A percentile compares a stretch with the other conserved stretches of the same genome.
Conservation (phyloP, 805 yeast genomes). For the Metschnikowia cubensis region DNA sequence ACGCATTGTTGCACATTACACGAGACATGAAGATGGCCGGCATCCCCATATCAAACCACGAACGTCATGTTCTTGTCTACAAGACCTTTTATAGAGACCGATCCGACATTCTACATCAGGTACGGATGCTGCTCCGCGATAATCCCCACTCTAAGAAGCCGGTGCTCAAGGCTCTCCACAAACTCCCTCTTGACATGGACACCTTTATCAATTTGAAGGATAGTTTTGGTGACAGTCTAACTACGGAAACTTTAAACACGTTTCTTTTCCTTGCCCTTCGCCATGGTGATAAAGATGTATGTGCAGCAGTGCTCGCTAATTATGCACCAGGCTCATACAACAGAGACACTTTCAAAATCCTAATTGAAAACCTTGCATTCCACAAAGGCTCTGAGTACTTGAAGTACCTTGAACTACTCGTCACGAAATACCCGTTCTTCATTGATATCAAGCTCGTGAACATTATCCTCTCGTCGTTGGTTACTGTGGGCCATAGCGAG, state of each 20-base stretch:
- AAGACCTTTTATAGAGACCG: constrained; percentile 32
- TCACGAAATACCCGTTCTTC: constrained; percentile 3
- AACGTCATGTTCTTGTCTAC: constrained; percentile 28
- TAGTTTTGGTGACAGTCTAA: constrained; percentile 11
- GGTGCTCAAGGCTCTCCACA: neutral
- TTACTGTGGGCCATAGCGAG: constrained; percentile 6
- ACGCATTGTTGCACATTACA: constrained; percentile 22
- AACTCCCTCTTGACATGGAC: constrained; percentile 19
- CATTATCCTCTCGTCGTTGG: constrained; percentile 16
- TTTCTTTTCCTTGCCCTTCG: constrained; percentile 29
- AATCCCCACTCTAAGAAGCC: neutral
- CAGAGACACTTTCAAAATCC: constrained; percentile 12
- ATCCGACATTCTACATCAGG: constrained; percentile 17
- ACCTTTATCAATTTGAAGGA: constrained; percentile 19
- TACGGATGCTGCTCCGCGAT: constrained; percentile 6
- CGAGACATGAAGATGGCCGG: constrained; percentile 24
- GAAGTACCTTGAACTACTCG: neutral
- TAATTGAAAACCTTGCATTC: constrained; percentile 14
- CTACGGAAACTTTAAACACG: constrained; percentile 22
- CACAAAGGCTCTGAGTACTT: neutral
- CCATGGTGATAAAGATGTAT: constrained; percentile 22
- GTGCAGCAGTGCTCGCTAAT: constrained; percentile 19
- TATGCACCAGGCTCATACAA: constrained; percentile 6
- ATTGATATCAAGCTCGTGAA: constrained; percentile 21
- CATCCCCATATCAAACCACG: constrained; percentile 27